Evolutionary conservation across 768 basidiomycete species (phyloP).

Genomic region (Gymnopilus junonius): DNA sequence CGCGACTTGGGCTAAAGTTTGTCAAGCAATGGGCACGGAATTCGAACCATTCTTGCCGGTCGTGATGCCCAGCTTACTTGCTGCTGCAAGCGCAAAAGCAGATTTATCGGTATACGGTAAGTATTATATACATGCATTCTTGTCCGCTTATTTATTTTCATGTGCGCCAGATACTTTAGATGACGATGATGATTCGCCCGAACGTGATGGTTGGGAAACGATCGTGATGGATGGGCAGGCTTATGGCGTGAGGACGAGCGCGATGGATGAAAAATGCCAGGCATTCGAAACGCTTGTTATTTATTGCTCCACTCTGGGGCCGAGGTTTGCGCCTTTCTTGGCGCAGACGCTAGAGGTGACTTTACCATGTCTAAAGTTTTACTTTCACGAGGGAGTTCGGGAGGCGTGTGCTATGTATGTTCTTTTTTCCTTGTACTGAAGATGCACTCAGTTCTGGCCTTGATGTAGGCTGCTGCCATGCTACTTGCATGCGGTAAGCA

Average conservation of each 20-base stretch:
- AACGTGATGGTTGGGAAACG: too few relatives aligned
- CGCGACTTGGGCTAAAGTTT: constrained; percentile 88
- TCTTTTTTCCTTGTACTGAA: too few relatives aligned
- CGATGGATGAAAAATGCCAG: constrained; percentile 88
- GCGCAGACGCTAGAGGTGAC: constrained; percentile 73
- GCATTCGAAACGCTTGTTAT: constrained; percentile 88
- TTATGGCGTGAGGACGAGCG: too few relatives aligned
- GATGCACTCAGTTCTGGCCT: too few relatives aligned
- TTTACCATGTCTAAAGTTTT: constrained; percentile 72
- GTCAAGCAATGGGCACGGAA: constrained; percentile 77
- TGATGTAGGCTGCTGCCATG: constrained; percentile 63
- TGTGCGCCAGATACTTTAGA: too few relatives aligned
- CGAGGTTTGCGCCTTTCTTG: constrained; percentile 74
- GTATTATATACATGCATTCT: too few relatives aligned
- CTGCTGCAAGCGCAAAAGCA: constrained; percentile 78
- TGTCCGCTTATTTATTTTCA: too few relatives aligned
- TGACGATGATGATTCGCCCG: too few relatives aligned
- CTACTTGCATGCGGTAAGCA: constrained; percentile 70
- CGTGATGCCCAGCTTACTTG: constrained; percentile 81
- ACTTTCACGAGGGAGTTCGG: constrained; percentile 84
- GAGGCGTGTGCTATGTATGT: constrained; percentile 78
- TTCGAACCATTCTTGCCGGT: constrained; percentile 87
- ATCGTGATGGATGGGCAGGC: too few relatives aligned
- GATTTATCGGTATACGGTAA: constrained; percentile 76
- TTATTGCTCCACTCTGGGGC: constrained; percentile 70